Evolutionary conservation across 768 basidiomycete genomes (phyloP).

Genomic region (Chalciporus chontae): DNA sequence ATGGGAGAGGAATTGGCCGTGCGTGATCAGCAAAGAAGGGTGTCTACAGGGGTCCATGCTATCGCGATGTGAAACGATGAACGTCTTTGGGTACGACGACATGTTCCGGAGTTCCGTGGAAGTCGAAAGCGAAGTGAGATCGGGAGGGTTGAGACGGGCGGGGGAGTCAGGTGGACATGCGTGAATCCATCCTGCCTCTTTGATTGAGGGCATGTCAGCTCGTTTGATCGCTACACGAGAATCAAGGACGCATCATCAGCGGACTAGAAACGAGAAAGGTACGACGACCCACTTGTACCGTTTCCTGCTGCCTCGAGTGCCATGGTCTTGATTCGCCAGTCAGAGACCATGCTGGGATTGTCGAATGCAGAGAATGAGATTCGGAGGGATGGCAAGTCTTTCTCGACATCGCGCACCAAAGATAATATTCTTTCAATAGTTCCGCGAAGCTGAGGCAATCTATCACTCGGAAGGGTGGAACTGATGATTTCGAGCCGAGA

Average conservation of each 20-base stretch:
- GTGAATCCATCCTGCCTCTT: slow-evolving; percentile 21
- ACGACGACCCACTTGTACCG: slow-evolving; percentile 21
- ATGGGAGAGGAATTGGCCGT: slow-evolving; percentile 52
- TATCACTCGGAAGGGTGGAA: slow-evolving; percentile 8
- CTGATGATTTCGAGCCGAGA: slow-evolving; percentile 14
- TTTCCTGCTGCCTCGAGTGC: slow-evolving; percentile 26
- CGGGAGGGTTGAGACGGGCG: slow-evolving; percentile 27
- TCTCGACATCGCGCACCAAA: slow-evolving; percentile 26
- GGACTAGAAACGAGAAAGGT: neutral
- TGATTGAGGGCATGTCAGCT: slow-evolving; percentile 33
- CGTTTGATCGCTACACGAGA: slow-evolving; percentile 23
- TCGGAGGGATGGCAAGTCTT: slow-evolving; percentile 31
- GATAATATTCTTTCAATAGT: slow-evolving; percentile 14
- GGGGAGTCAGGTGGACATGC: slow-evolving; percentile 25
- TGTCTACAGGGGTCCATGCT: slow-evolving; percentile 38
- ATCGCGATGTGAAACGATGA: slow-evolving; percentile 34
- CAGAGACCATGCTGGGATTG: slow-evolving; percentile 26
- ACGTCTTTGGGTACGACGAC: slow-evolving; percentile 17
- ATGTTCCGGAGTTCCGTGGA: neutral
- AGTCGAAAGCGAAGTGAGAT: slow-evolving; percentile 17
- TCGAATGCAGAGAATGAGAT: slow-evolving; percentile 30
- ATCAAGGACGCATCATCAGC: neutral
- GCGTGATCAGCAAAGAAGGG: slow-evolving; percentile 35
- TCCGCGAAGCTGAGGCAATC: neutral
- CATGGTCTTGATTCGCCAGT: slow-evolving; percentile 22